Evolutionary conservation across 2,329 filamentous ascomycete species (phyloP), one percentile per base, ranked within the genome.

Genomic region (Alternaria sp.): DNA sequence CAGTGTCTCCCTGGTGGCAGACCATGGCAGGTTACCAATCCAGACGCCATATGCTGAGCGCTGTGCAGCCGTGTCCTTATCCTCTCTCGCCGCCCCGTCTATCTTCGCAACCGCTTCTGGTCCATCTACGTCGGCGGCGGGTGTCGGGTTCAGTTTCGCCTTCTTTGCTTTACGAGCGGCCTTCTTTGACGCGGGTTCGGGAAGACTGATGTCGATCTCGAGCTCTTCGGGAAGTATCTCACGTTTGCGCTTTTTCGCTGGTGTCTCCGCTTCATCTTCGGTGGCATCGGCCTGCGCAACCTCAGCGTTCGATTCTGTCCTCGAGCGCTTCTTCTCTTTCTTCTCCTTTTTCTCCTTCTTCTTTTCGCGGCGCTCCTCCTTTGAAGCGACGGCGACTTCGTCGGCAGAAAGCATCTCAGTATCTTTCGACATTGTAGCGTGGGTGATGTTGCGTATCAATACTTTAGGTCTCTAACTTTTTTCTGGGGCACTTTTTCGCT

Each of bases 1-100:
- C 50, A 99, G 82, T 64, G 93, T 89, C 12, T 87, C 83, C 60
- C 90, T 89, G 45, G 91, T 95, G 41, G 90, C 84, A 48, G 87
- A 88, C 84, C 94, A 99, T n/a, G 91, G 88, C 64, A 99, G 81
- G 80, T 99, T 99, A 71, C 96, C 95, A 70, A 99, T 92, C 95
- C 95, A 99, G 67, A 99, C 88, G 64, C 93, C 92, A 79, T 93
- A 89, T 18, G 92, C 89, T 10, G 93, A 95, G 61, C 92, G 90
- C 69, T 84, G 81, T 51, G 79, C 79, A 12, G 71, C 69, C 56
- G 81, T 78, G 12, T 74, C 72, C 45, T 79, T 73, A 32, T 66
- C 62, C 27, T 65, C 64, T 60, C 72, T 69, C 63, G 82, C 72
- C 11, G 78, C 74, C 54, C 83, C 81, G 11, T 74, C 69, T 14